phyloP scores from a whole-genome alignment of 257 asterid species.

The Solanum lycopersicoides region DNA sequence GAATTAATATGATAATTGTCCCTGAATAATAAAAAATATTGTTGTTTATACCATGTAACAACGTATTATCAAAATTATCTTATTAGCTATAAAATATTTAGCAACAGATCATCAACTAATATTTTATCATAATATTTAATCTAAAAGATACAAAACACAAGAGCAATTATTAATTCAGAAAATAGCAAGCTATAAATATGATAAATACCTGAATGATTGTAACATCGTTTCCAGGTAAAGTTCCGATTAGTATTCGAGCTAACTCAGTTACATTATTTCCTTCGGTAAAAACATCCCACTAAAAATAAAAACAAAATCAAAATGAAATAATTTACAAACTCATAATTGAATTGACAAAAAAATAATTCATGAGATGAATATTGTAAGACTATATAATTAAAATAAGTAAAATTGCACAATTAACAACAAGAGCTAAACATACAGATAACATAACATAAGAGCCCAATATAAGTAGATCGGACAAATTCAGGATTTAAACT shows the following conservation, averaged over 20 bases:
- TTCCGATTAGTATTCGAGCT: slow-evolving; percentile 49
- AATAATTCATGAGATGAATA: neutral
- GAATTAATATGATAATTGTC: neutral
- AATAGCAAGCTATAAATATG: neutral
- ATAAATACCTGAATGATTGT: slow-evolving; percentile 50
- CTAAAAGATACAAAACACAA: neutral
- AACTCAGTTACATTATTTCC: slow-evolving; percentile 31
- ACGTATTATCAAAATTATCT: neutral
- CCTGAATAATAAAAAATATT: neutral
- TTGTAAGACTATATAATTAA: neutral
- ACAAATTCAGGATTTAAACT: neutral
- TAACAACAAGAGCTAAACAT: neutral
- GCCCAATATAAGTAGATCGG: neutral
- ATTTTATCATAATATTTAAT: neutral
- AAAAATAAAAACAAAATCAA: neutral
- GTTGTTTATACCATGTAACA: neutral
- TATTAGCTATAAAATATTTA: neutral
- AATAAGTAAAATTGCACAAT: neutral
- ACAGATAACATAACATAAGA: neutral
- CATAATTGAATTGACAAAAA: neutral
- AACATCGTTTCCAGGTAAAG: slow-evolving; percentile 38
- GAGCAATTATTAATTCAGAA: neutral
- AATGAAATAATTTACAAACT: neutral
- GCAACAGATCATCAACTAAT: neutral
- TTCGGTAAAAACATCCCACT: slow-evolving; percentile 59